Percentiles rank a stretch among this genome's conserved stretches.
Conservation (phyloP, 495 filamentous ascomycete species). For the Chaetomium tenue region DNA sequence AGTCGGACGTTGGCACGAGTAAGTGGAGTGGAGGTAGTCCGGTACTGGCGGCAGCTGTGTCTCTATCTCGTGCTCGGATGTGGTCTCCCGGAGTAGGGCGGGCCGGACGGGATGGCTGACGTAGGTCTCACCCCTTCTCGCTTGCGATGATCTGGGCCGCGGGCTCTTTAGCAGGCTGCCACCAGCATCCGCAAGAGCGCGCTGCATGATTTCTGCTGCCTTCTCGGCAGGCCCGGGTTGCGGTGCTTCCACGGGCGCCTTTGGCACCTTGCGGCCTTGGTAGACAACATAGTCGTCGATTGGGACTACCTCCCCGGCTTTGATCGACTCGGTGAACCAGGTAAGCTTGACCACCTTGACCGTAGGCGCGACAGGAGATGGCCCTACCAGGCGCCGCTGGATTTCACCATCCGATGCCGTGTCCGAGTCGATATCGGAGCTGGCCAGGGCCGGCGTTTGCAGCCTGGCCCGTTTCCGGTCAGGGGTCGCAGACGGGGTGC, state of each 20-base stretch:
- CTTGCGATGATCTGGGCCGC: slow-evolving; percentile 24
- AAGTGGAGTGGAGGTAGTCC: slow-evolving; percentile 68
- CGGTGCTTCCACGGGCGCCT: slow-evolving; percentile 21
- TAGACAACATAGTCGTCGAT: slow-evolving; percentile 66
- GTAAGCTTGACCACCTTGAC: slow-evolving; percentile 70
- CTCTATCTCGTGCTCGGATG: slow-evolving; percentile 64
- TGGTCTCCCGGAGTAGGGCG: slow-evolving; percentile 56
- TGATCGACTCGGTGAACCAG: slow-evolving; percentile 70
- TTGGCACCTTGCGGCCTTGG: slow-evolving; percentile 46
- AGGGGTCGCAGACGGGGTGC: slow-evolving; percentile 18
- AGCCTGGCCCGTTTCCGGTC: slow-evolving; percentile 42
- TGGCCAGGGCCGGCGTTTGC: slow-evolving; percentile 2
- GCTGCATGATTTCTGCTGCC: slow-evolving; percentile 34
- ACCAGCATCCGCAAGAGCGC: slow-evolving; percentile 35
- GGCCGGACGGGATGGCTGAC: slow-evolving; percentile 21
- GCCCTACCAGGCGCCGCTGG: slow-evolving; percentile 8
- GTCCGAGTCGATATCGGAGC: slow-evolving; percentile 39
- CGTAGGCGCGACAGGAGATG: slow-evolving; percentile 18
- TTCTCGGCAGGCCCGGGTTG: slow-evolving; percentile 19
- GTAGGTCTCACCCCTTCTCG: slow-evolving; percentile 16
- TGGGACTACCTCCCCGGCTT: slow-evolving; percentile 53
- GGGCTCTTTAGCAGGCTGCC: slow-evolving; percentile 11
- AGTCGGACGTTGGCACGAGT: slow-evolving; percentile 79
- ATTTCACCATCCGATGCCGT: slow-evolving; percentile 39
- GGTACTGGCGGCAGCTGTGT: slow-evolving; percentile 57